Evolutionary conservation across 2,329 filamentous ascomycete species (phyloP), one percentile per base, ranked within the genome.

Genomic region (Aspergillus sp.): DNA sequence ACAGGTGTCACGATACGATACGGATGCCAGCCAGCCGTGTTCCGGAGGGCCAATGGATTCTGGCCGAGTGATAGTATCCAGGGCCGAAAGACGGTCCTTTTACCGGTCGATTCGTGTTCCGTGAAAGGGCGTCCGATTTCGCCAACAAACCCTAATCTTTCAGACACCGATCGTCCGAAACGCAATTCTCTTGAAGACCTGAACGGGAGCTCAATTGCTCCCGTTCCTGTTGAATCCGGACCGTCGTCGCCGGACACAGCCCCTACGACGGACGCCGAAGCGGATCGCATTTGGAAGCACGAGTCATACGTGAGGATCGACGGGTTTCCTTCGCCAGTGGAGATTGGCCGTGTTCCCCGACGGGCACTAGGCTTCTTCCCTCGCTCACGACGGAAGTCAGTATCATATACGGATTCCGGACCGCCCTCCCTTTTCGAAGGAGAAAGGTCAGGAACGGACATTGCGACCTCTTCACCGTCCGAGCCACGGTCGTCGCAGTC

Each of bases 41-140:
- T 99, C 59, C 82, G 90, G 53, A 94, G 89, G 68, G 86, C 90
- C 36, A 99, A 99, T 68, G 85, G 94, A 10, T 85, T 99, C 65
- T 99, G 94, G 94, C 90, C 91, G 6, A 90, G 91, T 58, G 94
- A 97, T 67, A 90, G 85, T 57, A 87, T 97, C 33, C 93, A 96
- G 68, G 84, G 86, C 45, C 85, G 92, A 53, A 89, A 89, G 64
- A 86, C 84, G 58, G 80, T 99, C 14, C 81, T 92, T 8, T 76
- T 99, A 48, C 94, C 94, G 0, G 90, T 97, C 4, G 92, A 96
- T 69, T 88, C 90, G 38, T 97, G 93, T 69, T 86, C 88, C 40
- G 79, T 92, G 40, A 94, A 91, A 65, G 91, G 93, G 26, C 82
- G 85, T 47, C 81, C 75, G 32, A 71, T 82, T 3, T 38, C 72